phyloP scores from a whole-genome alignment of 768 basidiomycete species.

The Lepiota subincarnata region DNA sequence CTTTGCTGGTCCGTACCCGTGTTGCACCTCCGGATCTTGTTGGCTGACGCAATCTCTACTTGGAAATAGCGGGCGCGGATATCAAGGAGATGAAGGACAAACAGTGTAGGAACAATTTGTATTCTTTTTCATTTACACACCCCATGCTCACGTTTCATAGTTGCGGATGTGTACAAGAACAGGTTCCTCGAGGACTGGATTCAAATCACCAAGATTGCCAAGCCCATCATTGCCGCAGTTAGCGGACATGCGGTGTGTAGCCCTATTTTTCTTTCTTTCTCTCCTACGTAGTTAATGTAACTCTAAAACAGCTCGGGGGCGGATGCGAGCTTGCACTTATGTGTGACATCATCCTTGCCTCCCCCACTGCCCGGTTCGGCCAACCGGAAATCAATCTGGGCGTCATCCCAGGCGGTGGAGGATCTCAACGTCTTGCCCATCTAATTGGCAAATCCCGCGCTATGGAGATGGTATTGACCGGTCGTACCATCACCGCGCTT shows the following conservation, averaged over 20 bases:
- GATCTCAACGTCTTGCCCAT: conserved; percentile 84
- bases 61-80: conserved; percentile 79
- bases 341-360: conserved; percentile 93
- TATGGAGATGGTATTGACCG: conserved; percentile 93
- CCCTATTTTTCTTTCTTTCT: not conserved
- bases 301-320: conserved; percentile 72
- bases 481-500: conserved; percentile 71
- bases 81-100: conserved; percentile 99
- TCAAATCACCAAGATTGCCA: conserved; percentile 65
- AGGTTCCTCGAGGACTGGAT: conserved; percentile 88
- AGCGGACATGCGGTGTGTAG: conserved; percentile 82
- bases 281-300: not conserved
- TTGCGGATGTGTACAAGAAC: conserved; percentile 80
- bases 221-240: conserved; percentile 95
- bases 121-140: not conserved
- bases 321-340: conserved; percentile 96
- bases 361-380: conserved; percentile 87
- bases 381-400: conserved; percentile 97
- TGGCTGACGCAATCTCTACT: not conserved
- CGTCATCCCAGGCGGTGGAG: conserved; percentile 92
- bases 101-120: conserved; percentile 50
- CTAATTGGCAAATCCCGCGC: conserved; percentile 88
- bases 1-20: conserved; percentile 76
- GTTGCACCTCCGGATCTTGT: not conserved
- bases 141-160: conserved; percentile 32